Conservation (phyloP, 768 basidiomycete genomes). For the Melanogaster broomeanus region DNA sequence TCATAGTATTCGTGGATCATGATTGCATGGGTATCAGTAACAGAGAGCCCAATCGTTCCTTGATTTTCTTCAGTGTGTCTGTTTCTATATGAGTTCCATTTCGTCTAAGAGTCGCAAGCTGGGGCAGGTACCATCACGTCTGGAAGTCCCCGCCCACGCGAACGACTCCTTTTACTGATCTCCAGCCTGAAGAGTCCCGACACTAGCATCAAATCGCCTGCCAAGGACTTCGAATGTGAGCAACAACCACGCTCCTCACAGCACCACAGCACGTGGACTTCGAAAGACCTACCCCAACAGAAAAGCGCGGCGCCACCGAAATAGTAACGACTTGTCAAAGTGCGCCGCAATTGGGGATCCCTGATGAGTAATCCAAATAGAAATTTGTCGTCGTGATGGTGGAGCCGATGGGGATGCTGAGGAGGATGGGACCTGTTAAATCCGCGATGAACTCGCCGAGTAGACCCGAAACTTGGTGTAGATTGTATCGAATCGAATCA, state of each 20-base stretch:
- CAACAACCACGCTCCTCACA: too few species aligned
- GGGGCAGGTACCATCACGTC: neutral
- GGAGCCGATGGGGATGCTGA: too few species aligned
- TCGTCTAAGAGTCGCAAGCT: neutral
- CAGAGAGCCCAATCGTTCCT: too few species aligned
- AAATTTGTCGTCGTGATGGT: neutral
- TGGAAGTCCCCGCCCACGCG: neutral
- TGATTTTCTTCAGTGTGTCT: too few species aligned
- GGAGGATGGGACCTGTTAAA: too few species aligned
- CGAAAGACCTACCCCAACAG: conserved; percentile 38
- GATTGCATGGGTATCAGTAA: too few species aligned
- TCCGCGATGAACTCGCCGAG: conserved; percentile 12
- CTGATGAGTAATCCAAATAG: too few species aligned
- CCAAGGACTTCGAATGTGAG: too few species aligned
- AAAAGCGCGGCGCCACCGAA: conserved; percentile 63
- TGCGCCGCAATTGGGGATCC: conserved; percentile 61
- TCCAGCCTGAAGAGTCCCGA: neutral
- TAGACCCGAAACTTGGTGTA: conserved; percentile 21
- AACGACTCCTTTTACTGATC: neutral
- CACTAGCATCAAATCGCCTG: neutral
- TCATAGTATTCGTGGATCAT: too few species aligned
- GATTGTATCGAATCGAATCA: neutral
- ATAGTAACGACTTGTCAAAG: conserved; percentile 47
- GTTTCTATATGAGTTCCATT: too few species aligned
- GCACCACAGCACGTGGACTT: neutral